phyloP scores from a whole-genome alignment of 2,329 filamentous ascomycete genomes.

The Aulographum hederae region DNA sequence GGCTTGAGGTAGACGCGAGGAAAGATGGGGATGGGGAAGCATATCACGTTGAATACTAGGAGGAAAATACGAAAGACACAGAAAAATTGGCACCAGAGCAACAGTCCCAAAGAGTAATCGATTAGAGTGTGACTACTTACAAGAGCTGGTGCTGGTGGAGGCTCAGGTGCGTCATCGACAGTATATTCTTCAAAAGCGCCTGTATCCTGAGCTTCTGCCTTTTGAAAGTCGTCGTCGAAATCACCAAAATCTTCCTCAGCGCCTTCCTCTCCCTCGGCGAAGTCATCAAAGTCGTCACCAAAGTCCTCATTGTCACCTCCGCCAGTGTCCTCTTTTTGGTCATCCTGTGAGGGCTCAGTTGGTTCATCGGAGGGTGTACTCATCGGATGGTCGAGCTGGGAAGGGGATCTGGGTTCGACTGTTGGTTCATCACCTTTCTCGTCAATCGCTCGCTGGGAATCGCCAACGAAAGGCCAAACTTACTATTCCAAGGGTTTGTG shows the following conservation, averaged over 20 bases:
- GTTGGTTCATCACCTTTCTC: slow-evolving; percentile 41
- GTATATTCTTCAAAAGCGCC: slow-evolving; percentile 2
- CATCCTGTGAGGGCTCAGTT: too few species aligned
- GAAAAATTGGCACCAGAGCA: too few species aligned
- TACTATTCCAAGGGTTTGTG: slow-evolving; percentile 4
- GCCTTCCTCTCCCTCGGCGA: slow-evolving; percentile 31
- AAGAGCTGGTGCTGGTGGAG: slow-evolving; percentile 24
- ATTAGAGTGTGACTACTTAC: slow-evolving; percentile 22
- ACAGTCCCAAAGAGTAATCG: background rate
- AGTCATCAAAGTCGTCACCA: slow-evolving; percentile 50
- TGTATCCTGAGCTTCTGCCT: background rate
- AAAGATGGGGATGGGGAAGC: too few species aligned
- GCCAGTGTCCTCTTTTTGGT: slow-evolving; percentile 37
- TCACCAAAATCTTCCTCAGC: slow-evolving; percentile 31
- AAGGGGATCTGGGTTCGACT: slow-evolving; percentile 27
- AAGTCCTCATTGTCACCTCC: slow-evolving; percentile 36
- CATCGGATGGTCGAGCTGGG: slow-evolving; percentile 6
- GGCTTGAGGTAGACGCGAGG: slow-evolving; percentile 33
- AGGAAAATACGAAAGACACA: background rate
- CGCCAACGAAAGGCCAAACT: background rate
- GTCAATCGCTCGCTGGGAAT: slow-evolving; percentile 32
- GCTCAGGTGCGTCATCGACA: slow-evolving; percentile 14
- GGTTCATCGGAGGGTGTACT: too few species aligned
- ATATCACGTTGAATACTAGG: background rate
- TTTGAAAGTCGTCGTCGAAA: slow-evolving; percentile 27